Evolutionary conservation across 257 asterid genomes (phyloP).

Genomic region (Nicotiana attenuata): DNA sequence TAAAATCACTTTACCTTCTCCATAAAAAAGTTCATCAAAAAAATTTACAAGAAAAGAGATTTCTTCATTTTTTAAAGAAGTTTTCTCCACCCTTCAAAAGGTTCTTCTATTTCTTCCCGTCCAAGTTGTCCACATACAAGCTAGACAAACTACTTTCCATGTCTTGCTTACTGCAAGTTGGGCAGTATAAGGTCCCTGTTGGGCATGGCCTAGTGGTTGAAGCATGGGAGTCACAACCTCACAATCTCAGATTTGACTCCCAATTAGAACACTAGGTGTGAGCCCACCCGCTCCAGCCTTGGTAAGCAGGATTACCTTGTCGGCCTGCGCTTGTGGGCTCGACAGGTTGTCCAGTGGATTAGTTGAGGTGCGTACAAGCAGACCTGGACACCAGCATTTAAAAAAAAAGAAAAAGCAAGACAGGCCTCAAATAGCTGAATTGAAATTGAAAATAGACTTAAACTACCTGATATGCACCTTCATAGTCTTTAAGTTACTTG

Average conservation of each 20-base stretch:
- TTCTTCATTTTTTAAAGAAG: not conserved
- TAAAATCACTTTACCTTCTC: too few species aligned
- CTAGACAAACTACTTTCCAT: not conserved
- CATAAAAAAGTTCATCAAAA: too few species aligned
- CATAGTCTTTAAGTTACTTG: not conserved
- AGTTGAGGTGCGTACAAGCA: not conserved
- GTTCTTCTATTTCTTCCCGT: not conserved
- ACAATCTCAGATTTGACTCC: not conserved
- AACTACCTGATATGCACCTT: not conserved
- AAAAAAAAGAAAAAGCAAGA: not conserved
- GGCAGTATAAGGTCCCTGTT: not conserved
- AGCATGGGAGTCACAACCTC: not conserved
- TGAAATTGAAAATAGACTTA: not conserved
- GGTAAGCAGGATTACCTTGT: not conserved
- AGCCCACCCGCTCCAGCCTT: not conserved
- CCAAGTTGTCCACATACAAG: not conserved
- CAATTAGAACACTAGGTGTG: not conserved
- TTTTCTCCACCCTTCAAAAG: not conserved
- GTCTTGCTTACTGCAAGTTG: not conserved
- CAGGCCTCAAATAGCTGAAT: not conserved
- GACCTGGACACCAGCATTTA: not conserved
- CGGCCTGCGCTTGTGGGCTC: not conserved
- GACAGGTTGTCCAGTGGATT: not conserved
- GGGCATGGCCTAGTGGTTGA: constrained; percentile 1
- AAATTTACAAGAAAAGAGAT: not conserved